Evolutionary conservation across 768 basidiomycete genomes (phyloP).

Genomic region (Podaxis sp.): DNA sequence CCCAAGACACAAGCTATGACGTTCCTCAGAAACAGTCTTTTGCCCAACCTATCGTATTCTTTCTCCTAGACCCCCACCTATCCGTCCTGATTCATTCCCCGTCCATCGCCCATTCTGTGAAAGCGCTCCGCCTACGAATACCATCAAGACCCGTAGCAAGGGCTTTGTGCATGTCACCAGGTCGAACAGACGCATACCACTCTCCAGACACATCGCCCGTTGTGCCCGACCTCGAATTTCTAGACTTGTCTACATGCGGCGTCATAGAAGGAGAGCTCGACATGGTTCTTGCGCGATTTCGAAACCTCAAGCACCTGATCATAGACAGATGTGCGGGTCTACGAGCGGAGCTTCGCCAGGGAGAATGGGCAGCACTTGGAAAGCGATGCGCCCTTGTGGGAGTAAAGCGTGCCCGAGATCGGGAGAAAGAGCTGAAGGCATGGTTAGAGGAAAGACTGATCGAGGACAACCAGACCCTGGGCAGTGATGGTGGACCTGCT

Average conservation of each 20-base stretch:
- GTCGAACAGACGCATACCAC: conserved; percentile 2
- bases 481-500: conserved; percentile 10
- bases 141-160: conserved; percentile 58
- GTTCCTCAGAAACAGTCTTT: conserved; percentile 33
- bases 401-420: conserved; percentile 54
- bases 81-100: conserved; percentile 40
- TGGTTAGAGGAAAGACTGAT: conserved; percentile 38
- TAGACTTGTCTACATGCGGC: conserved; percentile 75
- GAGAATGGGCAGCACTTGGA: conserved; percentile 60
- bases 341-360: conserved; percentile 46
- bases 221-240: conserved; percentile 47
- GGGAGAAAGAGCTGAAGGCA: conserved; percentile 56
- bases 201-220: conserved; percentile 11
- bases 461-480: conserved; percentile 4
- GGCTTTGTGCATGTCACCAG: conserved; percentile 27
- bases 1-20: conserved; percentile 35
- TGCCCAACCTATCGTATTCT: conserved; percentile 89
- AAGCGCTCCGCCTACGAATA: conserved; percentile 62
- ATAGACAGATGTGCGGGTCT: conserved; percentile 63
- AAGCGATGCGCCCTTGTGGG: conserved; percentile 58
- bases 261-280: conserved; percentile 53
- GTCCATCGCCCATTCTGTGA: conserved; percentile 45
- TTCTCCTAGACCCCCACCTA: conserved; percentile 53
- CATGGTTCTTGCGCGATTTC: conserved; percentile 45
- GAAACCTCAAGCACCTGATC: conserved; percentile 56